These are phyloP conservation scores for Erysimum cheiri DNA, from an alignment of 441 rosid species.

Conservation along the genomic window DNA sequence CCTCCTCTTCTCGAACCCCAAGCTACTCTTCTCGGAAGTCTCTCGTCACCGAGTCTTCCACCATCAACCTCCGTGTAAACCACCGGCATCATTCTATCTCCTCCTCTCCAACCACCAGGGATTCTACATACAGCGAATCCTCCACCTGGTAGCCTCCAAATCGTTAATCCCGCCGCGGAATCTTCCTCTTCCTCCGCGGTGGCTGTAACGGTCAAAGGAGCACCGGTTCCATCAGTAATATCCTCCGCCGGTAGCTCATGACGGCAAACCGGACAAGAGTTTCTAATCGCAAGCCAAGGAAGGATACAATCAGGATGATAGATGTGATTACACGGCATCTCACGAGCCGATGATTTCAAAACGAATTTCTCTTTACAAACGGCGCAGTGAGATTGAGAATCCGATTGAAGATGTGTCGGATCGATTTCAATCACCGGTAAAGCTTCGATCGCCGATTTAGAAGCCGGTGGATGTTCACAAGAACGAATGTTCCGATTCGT, in stretches of 20 bases:
- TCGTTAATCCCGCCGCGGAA: slow-evolving; percentile 71
- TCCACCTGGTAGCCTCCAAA: slow-evolving; percentile 93
- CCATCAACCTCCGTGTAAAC: slow-evolving; percentile 94
- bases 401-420: slow-evolving; percentile 47
- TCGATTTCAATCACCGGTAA: slow-evolving; percentile 68
- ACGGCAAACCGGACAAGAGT: slow-evolving; percentile 93
- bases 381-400: slow-evolving; percentile 79
- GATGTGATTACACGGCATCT: slow-evolving; percentile 91
- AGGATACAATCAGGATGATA: slow-evolving; percentile 85
- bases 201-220: background rate
- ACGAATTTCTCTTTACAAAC: slow-evolving; percentile 83
- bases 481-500: slow-evolving; percentile 61
- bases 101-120: slow-evolving; percentile 71
- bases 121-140: slow-evolving; percentile 96
- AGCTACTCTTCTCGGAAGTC: slow-evolving; percentile 68
- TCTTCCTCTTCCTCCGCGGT: slow-evolving; percentile 41
- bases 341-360: slow-evolving; percentile 66
- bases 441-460: slow-evolving; percentile 80
- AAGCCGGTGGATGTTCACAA: slow-evolving; percentile 74
- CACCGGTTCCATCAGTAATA: slow-evolving; percentile 11
- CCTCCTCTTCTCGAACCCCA: slow-evolving; percentile 64
- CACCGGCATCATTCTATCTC: slow-evolving; percentile 71
- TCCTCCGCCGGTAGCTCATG: slow-evolving; percentile 72
- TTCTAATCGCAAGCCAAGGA: slow-evolving; percentile 83
- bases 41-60: slow-evolving; percentile 63